These are phyloP conservation scores for Nemania sp. DNA, from an alignment of 2,329 filamentous ascomycete genomes.

Conservation along the genomic window DNA sequence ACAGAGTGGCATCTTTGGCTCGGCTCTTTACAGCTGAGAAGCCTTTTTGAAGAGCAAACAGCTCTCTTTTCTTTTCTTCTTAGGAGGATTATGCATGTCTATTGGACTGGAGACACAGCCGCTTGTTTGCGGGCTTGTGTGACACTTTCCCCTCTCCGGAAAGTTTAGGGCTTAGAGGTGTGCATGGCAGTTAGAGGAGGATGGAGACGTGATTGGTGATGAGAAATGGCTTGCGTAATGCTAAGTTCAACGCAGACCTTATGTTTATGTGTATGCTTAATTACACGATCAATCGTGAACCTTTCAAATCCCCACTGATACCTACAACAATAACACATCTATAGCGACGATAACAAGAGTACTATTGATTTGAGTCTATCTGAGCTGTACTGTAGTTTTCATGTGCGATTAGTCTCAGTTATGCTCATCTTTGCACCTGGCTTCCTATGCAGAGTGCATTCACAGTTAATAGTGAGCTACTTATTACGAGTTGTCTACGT, in stretches of 20 bases:
- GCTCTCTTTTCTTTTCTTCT: not conserved
- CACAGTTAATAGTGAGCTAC: not conserved
- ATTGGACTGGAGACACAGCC: slow-evolving; percentile 12
- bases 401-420: not conserved
- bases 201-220: slow-evolving; percentile 5
- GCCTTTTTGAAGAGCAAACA: not conserved
- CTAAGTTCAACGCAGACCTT: slow-evolving; percentile 1
- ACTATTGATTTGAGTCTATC: not conserved
- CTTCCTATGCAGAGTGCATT: not conserved
- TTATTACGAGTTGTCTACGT: not conserved
- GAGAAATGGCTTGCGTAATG: slow-evolving; percentile 11
- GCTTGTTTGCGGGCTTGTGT: not conserved
- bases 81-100: slow-evolving; percentile 12
- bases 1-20: slow-evolving; percentile 37
- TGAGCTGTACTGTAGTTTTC: not conserved
- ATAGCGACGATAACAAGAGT: not conserved
- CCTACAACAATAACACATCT: slow-evolving; percentile 4
- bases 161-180: not conserved
- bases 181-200: not conserved
- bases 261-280: slow-evolving; percentile 19
- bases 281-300: slow-evolving; percentile 6
- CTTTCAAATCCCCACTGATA: slow-evolving; percentile 24
- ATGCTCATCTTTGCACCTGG: not conserved
- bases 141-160: not conserved
- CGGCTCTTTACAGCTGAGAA: not conserved